Conservation (phyloP, 148 eudicot genomes). For the Silene conica region DNA sequence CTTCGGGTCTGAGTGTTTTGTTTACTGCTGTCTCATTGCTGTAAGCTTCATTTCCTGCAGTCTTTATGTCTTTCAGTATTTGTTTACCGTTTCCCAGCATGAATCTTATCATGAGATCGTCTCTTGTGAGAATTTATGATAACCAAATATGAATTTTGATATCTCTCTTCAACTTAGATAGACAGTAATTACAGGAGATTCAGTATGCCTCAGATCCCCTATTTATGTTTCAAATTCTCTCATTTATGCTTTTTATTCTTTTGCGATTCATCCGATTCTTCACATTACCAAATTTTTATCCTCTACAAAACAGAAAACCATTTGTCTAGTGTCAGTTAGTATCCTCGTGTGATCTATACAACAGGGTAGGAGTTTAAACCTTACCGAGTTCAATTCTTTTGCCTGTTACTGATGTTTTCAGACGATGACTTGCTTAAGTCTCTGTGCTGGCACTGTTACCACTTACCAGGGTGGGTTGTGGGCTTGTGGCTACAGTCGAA, state of each 20-base stretch:
- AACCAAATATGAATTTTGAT: too few relatives aligned
- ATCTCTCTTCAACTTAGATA: background rate
- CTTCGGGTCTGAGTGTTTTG: constrained; percentile 1
- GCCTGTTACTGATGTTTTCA: background rate
- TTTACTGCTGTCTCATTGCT: background rate
- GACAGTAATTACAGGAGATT: background rate
- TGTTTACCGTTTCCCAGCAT: background rate
- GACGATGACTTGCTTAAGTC: background rate
- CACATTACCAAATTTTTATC: too few relatives aligned
- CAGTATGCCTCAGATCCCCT: background rate
- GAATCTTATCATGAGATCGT: background rate
- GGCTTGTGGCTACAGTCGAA: background rate
- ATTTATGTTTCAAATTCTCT: background rate
- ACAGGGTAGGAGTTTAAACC: background rate
- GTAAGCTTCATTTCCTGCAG: background rate
- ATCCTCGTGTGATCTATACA: background rate
- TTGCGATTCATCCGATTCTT: too few relatives aligned
- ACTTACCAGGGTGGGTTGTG: background rate
- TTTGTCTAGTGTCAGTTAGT: background rate
- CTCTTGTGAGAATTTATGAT: background rate
- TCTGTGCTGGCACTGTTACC: background rate
- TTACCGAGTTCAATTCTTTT: background rate
- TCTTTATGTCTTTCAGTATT: background rate
- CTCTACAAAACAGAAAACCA: background rate
- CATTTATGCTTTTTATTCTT: background rate